These are phyloP conservation scores for Deinandra increscens DNA, from an alignment of 129 eudicot genomes.

Conservation along the genomic window DNA sequence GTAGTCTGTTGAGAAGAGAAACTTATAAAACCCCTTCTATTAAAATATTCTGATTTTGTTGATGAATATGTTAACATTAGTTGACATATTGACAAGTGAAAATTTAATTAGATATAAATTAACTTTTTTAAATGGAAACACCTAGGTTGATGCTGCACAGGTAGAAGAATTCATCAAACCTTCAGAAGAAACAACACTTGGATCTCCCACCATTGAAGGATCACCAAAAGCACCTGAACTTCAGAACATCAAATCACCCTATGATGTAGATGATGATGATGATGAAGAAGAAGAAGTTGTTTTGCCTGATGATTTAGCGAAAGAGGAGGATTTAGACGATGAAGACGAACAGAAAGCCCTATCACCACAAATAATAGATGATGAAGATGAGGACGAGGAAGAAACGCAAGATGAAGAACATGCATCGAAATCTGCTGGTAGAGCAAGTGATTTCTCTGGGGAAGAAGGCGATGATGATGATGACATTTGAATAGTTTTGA, in stretches of 20 bases:
- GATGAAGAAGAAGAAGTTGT: slow-evolving; percentile 21
- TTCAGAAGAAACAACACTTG: slow-evolving; percentile 29
- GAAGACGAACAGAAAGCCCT: slow-evolving; percentile 16
- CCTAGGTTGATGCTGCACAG: slow-evolving; percentile 29
- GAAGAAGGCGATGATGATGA: slow-evolving; percentile 32
- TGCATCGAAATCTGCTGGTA: slow-evolving; percentile 6
- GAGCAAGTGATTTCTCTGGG: slow-evolving; percentile 29
- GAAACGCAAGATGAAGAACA: slow-evolving; percentile 21
- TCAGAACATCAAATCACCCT: slow-evolving; percentile 27
- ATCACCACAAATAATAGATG: slow-evolving; percentile 33
- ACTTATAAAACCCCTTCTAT: too few species aligned
- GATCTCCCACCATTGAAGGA: slow-evolving; percentile 26
- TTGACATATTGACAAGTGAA: too few species aligned
- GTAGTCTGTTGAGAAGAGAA: too few species aligned
- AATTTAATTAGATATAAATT: too few species aligned
- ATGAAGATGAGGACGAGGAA: slow-evolving; percentile 23
- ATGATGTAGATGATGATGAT: slow-evolving; percentile 23
- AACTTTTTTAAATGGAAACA: slow-evolving; percentile 6
- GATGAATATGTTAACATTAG: too few species aligned
- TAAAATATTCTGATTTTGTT: too few species aligned
- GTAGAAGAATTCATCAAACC: slow-evolving; percentile 33
- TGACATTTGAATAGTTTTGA: slow-evolving; percentile 19
- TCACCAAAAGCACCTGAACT: slow-evolving; percentile 28
- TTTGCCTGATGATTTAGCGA: slow-evolving; percentile 28
- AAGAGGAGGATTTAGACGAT: slow-evolving; percentile 23